These are phyloP conservation scores for Lipomyces starkeyi DNA, from an alignment of 805 yeast genomes.

Conservation along the genomic window DNA sequence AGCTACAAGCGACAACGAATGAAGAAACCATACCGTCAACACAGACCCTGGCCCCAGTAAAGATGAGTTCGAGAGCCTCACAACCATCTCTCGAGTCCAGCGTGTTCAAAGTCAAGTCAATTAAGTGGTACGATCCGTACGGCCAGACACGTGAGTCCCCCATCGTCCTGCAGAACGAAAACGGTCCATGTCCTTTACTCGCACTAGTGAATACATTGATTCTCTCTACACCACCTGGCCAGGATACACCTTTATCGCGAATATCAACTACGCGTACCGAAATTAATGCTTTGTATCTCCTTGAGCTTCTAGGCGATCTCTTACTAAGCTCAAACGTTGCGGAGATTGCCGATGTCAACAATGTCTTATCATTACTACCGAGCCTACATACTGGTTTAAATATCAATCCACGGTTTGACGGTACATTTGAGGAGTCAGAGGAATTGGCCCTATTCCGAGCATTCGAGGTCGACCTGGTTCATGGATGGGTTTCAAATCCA, in stretches of 20 bases:
- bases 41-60: neutral
- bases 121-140: constrained; percentile 30
- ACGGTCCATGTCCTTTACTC: constrained; percentile 89
- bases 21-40: neutral
- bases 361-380: constrained; percentile 64
- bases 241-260: constrained; percentile 16
- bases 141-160: constrained; percentile 32
- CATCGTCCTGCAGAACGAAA: constrained; percentile 74
- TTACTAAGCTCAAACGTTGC: constrained; percentile 45
- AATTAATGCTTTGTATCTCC: constrained; percentile 51
- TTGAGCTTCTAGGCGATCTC: constrained; percentile 58
- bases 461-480: constrained; percentile 68
- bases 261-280: constrained; percentile 29
- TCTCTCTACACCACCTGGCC: constrained; percentile 50
- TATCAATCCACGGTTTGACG: constrained; percentile 72
- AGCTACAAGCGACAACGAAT: constrained; percentile 6
- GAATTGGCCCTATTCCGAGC: constrained; percentile 63
- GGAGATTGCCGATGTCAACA: constrained; percentile 43
- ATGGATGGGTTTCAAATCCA: constrained; percentile 78
- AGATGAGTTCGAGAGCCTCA: neutral
- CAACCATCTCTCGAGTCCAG: constrained; percentile 20
- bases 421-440: constrained; percentile 60
- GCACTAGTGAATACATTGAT: constrained; percentile 76
- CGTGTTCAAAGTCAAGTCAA: constrained; percentile 27
- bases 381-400: constrained; percentile 70